A percentile compares a stretch with the other conserved stretches of the same genome.
Conservation (phyloP, 1,284 basidiomycete genomes). For the Gomphus bonarii region DNA sequence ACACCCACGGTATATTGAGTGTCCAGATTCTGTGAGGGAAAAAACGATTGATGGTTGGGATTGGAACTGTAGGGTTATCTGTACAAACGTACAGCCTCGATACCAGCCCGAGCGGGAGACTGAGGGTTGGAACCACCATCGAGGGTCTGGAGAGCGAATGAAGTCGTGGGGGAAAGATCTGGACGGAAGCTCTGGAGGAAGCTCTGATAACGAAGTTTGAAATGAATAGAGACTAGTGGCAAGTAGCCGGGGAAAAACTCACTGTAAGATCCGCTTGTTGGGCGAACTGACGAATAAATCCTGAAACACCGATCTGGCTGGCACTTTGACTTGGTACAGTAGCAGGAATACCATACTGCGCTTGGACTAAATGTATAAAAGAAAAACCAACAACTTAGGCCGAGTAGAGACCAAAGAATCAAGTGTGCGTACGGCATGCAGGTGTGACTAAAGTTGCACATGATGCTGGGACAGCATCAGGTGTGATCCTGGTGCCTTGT, state of each 20-base stretch:
- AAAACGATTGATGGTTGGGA: too few relatives aligned
- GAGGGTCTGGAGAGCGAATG: slow-evolving; percentile 18
- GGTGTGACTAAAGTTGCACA: slow-evolving; percentile 4
- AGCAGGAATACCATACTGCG: slow-evolving; percentile 12
- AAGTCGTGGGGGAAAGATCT: slow-evolving; percentile 16
- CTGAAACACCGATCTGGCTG: slow-evolving; percentile 12
- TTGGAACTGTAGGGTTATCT: too few relatives aligned
- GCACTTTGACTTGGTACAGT: slow-evolving; percentile 6
- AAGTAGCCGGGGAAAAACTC: not conserved
- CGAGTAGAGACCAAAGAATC: not conserved
- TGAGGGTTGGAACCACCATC: slow-evolving; percentile 22
- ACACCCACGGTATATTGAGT: too few relatives aligned
- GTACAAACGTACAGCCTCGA: slow-evolving; percentile 19
- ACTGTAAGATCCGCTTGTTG: slow-evolving; percentile 11
- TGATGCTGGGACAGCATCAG: slow-evolving; percentile 1
- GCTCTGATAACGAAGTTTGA: slow-evolving; percentile 9
- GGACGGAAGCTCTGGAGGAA: slow-evolving; percentile 17
- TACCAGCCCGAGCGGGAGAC: slow-evolving; percentile 15
- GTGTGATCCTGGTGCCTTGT: not conserved
- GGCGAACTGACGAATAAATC: slow-evolving; percentile 14
- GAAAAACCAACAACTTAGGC: not conserved
- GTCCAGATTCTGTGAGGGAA: too few relatives aligned
- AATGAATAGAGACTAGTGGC: not conserved
- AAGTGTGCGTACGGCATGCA: slow-evolving; percentile 5
- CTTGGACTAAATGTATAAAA: slow-evolving; percentile 8